Evolutionary conservation across 2,329 filamentous ascomycete genomes (phyloP).

Genomic region (Byssothecium circinans): DNA sequence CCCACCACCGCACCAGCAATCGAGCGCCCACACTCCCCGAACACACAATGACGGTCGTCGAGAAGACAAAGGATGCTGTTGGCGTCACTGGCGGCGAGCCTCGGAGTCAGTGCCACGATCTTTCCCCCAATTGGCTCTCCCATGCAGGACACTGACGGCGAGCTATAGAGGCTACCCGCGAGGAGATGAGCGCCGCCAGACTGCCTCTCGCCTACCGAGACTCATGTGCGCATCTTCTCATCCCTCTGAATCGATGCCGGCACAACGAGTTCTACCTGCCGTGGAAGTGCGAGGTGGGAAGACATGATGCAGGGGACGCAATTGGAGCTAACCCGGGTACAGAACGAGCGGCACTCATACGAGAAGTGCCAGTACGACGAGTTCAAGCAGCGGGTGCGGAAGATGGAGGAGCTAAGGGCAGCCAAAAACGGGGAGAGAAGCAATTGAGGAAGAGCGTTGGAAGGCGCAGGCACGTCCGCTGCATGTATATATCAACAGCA

Average conservation of each 20-base stretch:
- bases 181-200: slow-evolving; percentile 90
- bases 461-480: slow-evolving; percentile 17
- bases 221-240: slow-evolving; percentile 90
- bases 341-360: slow-evolving; percentile 97
- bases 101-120: slow-evolving; percentile 32
- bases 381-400: slow-evolving; percentile 97
- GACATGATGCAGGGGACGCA: background rate
- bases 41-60: slow-evolving; percentile 46
- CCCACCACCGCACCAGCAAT: slow-evolving; percentile 20
- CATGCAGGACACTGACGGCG: slow-evolving; percentile 32
- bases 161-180: slow-evolving; percentile 71
- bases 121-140: slow-evolving; percentile 21
- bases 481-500: slow-evolving; percentile 41
- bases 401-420: slow-evolving; percentile 95
- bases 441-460: slow-evolving; percentile 61
- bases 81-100: slow-evolving; percentile 45
- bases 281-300: slow-evolving; percentile 92
- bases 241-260: slow-evolving; percentile 94
- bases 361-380: slow-evolving; percentile 99
- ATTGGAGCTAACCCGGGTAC: slow-evolving; percentile 21
- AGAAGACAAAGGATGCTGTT: slow-evolving; percentile 52
- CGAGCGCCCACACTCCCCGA: slow-evolving; percentile 18
- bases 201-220: slow-evolving; percentile 91
- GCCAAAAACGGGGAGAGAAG: slow-evolving; percentile 82
- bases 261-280: slow-evolving; percentile 89